Evolutionary conservation across 495 filamentous ascomycete species (phyloP).

Genomic region (Penicillium pulvis): DNA sequence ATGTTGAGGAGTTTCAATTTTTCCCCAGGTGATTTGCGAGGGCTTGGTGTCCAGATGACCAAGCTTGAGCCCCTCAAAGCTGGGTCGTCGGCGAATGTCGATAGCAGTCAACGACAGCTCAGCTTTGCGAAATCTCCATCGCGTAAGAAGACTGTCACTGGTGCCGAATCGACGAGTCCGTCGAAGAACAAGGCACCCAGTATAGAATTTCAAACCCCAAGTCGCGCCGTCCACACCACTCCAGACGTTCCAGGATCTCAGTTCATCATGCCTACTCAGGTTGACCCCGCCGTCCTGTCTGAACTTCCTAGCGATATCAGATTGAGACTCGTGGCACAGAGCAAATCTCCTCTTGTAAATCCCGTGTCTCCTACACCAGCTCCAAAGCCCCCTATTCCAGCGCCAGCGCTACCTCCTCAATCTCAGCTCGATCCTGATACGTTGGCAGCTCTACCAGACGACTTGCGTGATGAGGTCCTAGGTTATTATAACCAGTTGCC

Average conservation of each 20-base stretch:
- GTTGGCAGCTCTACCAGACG: constrained; percentile 76
- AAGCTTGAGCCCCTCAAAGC: constrained; percentile 80
- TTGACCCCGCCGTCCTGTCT: constrained; percentile 72
- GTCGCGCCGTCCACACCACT: constrained; percentile 59
- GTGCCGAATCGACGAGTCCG: constrained; percentile 62
- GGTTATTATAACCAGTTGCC: constrained; percentile 57
- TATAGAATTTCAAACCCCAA: constrained; percentile 38
- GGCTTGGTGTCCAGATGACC: constrained; percentile 88
- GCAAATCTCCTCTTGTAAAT: constrained; percentile 33
- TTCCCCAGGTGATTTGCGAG: constrained; percentile 85
- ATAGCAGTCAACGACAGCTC: constrained; percentile 69
- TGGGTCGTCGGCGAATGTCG: constrained; percentile 33
- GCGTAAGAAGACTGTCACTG: constrained; percentile 30
- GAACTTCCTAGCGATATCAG: constrained; percentile 83
- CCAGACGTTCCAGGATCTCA: constrained; percentile 82
- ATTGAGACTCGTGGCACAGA: constrained; percentile 62
- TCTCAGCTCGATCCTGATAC: constrained; percentile 73
- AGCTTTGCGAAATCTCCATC: constrained; percentile 39
- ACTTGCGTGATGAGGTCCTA: constrained; percentile 79
- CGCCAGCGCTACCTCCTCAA: constrained; percentile 41
- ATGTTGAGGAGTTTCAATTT: constrained; percentile 82
- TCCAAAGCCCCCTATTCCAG: constrained; percentile 12
- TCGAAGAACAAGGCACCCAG: constrained; percentile 57
- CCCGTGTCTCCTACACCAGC: constrained; percentile 32
- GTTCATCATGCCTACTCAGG: constrained; percentile 81